Evolutionary conservation across 169 alveolate genomes (phyloP), one percentile per base, ranked within the genome.

Genomic region (Plasmodium relictum): DNA sequence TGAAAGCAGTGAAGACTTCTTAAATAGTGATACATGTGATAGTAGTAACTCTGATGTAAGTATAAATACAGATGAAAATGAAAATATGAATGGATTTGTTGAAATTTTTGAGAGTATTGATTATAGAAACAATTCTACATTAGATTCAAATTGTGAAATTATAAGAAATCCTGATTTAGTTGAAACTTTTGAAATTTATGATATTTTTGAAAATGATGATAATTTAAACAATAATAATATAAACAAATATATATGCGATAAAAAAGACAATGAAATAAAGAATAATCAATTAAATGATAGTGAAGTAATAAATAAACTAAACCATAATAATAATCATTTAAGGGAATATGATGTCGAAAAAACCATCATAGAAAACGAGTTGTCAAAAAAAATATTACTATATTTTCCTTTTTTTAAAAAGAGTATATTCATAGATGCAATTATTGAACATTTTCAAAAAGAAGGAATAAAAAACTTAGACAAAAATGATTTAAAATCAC

Each of bases 401-500:
- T 39, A 31, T n/a, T 58, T 73, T 31, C 88, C 88, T n/a, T 73
- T 73, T 18, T 73, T 18, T 31, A 73, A 37, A 48, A 73, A 73
- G 20, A 71, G 88, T 2, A 73, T 73, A 48, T 73, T 73, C 45
- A 42, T 73, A 73, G 88, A 73, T 37, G 68, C 88, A 44, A 73
- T 73, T 41, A 20, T 44, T 16, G 88, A 73, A 1, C 59, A 73
- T 65, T 48, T 50, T 65, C 62, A 73, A 26, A 14, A 10, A 8
- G 58, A 61, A 24, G 37, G 39, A 50, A 8, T 22, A 22, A 61
- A 61, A 16, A 50, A 73, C 18, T 26, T 39, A 73, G 37, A 18
- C n/a, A 48, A 37, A 42, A 50, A 59, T 20, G 52, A 56, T 22
- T 18, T 73, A 22, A 73, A 48, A 42, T 5, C 59, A 4, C 88